Base-by-base conservation (phyloP, 2,329 filamentous ascomycete species). In the Xylaria polymorpha region DNA sequence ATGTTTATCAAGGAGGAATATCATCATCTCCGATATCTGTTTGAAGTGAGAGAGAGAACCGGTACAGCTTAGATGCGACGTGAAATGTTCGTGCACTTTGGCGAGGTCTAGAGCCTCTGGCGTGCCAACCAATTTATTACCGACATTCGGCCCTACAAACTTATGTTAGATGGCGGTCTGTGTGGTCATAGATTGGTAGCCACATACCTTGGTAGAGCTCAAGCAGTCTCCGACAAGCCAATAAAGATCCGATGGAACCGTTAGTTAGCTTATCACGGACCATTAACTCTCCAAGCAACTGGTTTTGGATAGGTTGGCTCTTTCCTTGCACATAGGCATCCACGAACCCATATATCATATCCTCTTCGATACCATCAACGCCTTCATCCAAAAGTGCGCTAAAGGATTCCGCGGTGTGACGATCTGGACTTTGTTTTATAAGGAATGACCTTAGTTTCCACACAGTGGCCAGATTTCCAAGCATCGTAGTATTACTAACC, bases 1-100 rank as follows among this genome's bases (percentile, higher is more conserved):
- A 51, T 83, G 83, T 71, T 82, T 83, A 70, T 87, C 86, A 29
- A 89, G 81, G 9, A 89, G 79, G 1, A 80, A 77, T 5, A 74
- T n/a, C 55, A 78, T 66, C 5, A 70, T 73, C 60, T 76, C 74
- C 22, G 74, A 69, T 53, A 79, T 67, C 4, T 73, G 65, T 59
- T 72, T 74, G 58, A 79, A 79, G 48, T 79, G 77, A 8, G 64
- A 67, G 12, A 76, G 71, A 2, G 77, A 75, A 14, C 58, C 64
- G 6, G 73, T 71, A n/a, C 46, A 69, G 61, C 66, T 69, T 32
- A 78, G 68, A 43, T 74, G 62, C 46, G 71, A 71, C 5, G 72
- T 72, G 39, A 79, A 71, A 37, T 72, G 70, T 39, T 70, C 71
- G 37, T 78, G 70, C 9, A 77, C 65, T 46, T 68, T 67, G 3